Conservation (phyloP, 495 filamentous ascomycete genomes). For the Neurospora intermedia region DNA sequence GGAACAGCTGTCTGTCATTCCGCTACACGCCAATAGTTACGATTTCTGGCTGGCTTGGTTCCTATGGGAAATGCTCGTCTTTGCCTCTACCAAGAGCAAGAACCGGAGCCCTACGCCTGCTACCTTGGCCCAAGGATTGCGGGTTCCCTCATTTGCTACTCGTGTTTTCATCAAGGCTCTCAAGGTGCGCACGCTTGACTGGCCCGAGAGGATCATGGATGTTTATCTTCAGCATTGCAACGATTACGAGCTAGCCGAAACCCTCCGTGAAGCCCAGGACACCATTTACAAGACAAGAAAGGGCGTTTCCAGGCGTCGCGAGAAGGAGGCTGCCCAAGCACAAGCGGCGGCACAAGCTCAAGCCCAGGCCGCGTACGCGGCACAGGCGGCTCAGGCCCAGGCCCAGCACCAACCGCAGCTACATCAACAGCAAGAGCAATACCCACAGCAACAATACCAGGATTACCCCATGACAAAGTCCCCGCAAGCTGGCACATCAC, state of each 20-base stretch:
- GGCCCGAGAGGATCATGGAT: slow-evolving; percentile 82
- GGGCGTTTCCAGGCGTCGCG: slow-evolving; percentile 51
- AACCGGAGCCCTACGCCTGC: slow-evolving; percentile 35
- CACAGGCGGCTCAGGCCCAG: slow-evolving; percentile 12
- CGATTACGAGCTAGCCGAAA: slow-evolving; percentile 67
- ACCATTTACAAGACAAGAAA: slow-evolving; percentile 56
- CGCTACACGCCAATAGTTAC: slow-evolving; percentile 59
- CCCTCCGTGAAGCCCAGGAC: slow-evolving; percentile 58
- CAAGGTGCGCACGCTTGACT: slow-evolving; percentile 61
- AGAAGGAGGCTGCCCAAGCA: slow-evolving; percentile 49
- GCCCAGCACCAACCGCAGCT: slow-evolving; percentile 3
- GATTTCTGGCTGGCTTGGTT: slow-evolving; percentile 93
- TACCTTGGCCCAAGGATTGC: slow-evolving; percentile 21
- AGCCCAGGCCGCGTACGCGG: slow-evolving; percentile 12
- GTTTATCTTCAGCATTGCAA: slow-evolving; percentile 76
- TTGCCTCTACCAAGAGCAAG: slow-evolving; percentile 28
- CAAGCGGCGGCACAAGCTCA: slow-evolving; percentile 29
- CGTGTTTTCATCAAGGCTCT: slow-evolving; percentile 65
- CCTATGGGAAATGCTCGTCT: slow-evolving; percentile 70
- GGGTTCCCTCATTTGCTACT: slow-evolving; percentile 54
- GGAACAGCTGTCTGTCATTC: slow-evolving; percentile 48
- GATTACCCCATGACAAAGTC: slow-evolving; percentile 21
- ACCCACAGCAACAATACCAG: slow-evolving; percentile 4
- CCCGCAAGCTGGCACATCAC: slow-evolving; percentile 14
- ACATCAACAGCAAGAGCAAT: neutral